phyloP scores from a whole-genome alignment of 2,329 filamentous ascomycete species.

The Atkinsonella texensis region DNA sequence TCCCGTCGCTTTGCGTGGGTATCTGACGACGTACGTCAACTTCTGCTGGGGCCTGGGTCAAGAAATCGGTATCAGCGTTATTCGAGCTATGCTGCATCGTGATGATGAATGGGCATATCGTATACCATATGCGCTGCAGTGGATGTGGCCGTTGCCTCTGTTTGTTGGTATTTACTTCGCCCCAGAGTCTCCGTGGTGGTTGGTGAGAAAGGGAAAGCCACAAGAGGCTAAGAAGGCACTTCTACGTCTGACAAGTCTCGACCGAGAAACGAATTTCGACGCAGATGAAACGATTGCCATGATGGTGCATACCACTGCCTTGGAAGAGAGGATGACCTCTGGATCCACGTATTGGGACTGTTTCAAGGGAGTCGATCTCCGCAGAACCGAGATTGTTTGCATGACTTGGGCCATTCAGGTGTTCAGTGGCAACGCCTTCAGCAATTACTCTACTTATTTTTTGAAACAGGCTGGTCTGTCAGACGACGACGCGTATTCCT shows the following conservation, averaged over 20 bases:
- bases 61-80: conserved; percentile 60
- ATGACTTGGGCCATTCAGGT: conserved; percentile 54
- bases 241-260: conserved; percentile 49
- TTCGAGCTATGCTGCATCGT: conserved; percentile 53
- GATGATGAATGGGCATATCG: conserved; percentile 57
- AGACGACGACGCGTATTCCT: conserved; percentile 40
- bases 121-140: conserved; percentile 62
- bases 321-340: conserved; percentile 63
- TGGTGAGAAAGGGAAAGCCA: conserved; percentile 53
- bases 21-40: conserved; percentile 64
- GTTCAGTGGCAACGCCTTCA: conserved; percentile 50
- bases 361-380: conserved; percentile 66
- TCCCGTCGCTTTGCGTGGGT: conserved; percentile 58
- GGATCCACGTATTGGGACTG: conserved; percentile 72
- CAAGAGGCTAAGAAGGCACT: conserved; percentile 56
- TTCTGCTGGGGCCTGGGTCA: conserved; percentile 71
- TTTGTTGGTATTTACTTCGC: conserved; percentile 55
- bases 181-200: conserved; percentile 63
- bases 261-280: conserved; percentile 60
- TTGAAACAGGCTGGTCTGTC: conserved; percentile 46
- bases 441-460: conserved; percentile 55
- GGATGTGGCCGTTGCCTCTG: conserved; percentile 64
- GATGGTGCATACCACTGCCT: conserved; percentile 81
- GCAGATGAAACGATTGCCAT: conserved; percentile 77
- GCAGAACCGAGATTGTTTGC: conserved; percentile 62